Percentiles rank a stretch among this genome's conserved stretches.
Evolutionary conservation across 228 moss, liverwort and hornwort species (phyloP).

Genomic region (Sphagnum fallax): DNA sequence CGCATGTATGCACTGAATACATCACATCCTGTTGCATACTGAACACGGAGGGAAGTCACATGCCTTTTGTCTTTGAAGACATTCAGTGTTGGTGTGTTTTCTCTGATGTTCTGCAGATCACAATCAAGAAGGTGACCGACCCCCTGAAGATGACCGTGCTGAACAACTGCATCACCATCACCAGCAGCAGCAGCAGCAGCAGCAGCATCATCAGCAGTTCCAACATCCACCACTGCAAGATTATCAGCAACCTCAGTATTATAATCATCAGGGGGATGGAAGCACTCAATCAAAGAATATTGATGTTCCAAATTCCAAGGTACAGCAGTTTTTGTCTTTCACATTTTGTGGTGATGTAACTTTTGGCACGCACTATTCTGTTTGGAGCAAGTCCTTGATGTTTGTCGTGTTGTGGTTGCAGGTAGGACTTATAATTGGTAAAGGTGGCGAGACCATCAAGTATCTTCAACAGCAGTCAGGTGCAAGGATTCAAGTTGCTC

Average conservation of each 20-base stretch:
- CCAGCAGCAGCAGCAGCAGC: conserved; percentile 28
- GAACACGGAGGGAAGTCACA: not conserved
- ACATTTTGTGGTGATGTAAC: not conserved
- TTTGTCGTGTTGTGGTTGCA: conserved; percentile 10
- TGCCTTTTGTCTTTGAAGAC: not conserved
- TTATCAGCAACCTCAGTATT: conserved; percentile 60
- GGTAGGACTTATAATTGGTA: conserved; percentile 97
- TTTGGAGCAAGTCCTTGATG: not conserved
- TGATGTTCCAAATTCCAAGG: conserved; percentile 97
- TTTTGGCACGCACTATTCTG: too few relatives aligned
- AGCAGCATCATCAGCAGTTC: conserved; percentile 62
- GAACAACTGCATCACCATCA: too few relatives aligned
- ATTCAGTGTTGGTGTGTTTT: not conserved
- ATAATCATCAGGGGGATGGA: conserved; percentile 59
- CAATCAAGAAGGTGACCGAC: conserved; percentile 48
- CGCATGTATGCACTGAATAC: not conserved
- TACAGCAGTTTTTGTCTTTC: conserved; percentile 3
- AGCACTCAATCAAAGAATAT: conserved; percentile 79
- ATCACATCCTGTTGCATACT: not conserved
- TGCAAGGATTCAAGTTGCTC: conserved; percentile 92
- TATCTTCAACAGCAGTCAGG: conserved; percentile 96
- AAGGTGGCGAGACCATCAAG: conserved; percentile 98
- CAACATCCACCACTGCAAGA: conserved; percentile 64
- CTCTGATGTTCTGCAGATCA: conserved; percentile 36
- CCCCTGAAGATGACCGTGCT: conserved; percentile 21